These are phyloP conservation scores for Nannochloris sp. DNA, from an alignment of 139 green algal genomes.

Conservation along the genomic window DNA sequence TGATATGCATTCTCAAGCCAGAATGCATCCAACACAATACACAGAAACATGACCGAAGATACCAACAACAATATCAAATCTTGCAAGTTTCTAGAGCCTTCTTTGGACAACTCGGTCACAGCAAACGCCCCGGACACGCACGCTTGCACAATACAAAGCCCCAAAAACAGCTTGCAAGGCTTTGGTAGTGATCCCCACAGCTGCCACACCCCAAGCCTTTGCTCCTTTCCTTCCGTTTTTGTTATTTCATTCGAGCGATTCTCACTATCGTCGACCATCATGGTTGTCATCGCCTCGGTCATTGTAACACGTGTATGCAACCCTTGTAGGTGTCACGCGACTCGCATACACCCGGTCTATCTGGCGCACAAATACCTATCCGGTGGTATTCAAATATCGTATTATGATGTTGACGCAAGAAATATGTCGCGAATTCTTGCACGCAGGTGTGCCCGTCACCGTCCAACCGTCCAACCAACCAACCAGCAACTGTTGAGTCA, in stretches of 20 bases:
- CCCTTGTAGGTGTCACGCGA: too few species aligned
- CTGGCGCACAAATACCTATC: too few species aligned
- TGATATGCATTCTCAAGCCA: constrained; percentile 21
- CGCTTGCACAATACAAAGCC: constrained; percentile 10
- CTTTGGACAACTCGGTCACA: constrained; percentile 4
- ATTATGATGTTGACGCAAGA: too few species aligned
- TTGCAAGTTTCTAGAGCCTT: constrained; percentile 4
- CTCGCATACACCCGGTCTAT: too few species aligned
- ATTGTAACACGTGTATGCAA: not conserved
- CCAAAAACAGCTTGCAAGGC: constrained; percentile 8
- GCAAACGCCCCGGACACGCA: constrained; percentile 7
- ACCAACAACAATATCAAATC: constrained; percentile 15
- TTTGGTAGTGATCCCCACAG: constrained; percentile 10
- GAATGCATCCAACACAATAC: constrained; percentile 21
- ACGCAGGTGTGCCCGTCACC: too few species aligned
- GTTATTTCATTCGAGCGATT: not conserved
- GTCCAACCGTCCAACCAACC: too few species aligned
- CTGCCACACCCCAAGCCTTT: constrained; percentile 3
- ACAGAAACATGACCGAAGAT: constrained; percentile 11
- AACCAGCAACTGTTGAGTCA: too few species aligned
- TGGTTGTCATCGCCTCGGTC: not conserved
- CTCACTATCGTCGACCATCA: not conserved
- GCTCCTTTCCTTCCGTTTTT: not conserved
- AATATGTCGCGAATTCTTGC: too few species aligned
- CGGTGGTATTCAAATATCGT: too few species aligned